Evolutionary conservation across 768 basidiomycete species (phyloP), one percentile per base, ranked within the genome.

Genomic region (Calocera viscosa): DNA sequence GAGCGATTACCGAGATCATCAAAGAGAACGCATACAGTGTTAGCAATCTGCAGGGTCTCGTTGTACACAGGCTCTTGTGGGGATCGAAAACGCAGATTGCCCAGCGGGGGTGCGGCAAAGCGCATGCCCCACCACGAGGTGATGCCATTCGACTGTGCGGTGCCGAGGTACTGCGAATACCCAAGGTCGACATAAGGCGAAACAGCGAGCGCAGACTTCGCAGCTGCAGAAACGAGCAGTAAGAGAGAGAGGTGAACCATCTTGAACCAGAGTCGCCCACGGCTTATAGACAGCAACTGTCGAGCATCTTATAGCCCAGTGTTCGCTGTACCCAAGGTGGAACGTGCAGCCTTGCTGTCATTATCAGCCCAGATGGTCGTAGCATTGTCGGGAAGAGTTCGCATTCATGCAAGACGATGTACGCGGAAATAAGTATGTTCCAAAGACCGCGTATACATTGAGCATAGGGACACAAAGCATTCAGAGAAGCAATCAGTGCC

Each of bases 21-120:
- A 14, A 38, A 38, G 14, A 5, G 14, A 14, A 24, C 7, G 35
- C 35, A 38, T 38, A 38, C 35, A 14, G 35, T 38, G 14, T 38
- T 38, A 14, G 35, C 35, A 14, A 38, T 38, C 35, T 38, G 35
- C 35, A 38, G 81, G 19, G 43, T 47, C 3, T 19, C 24, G 24
- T 47, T 47, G 19, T 47, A 47, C 19, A 47, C 8, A 33, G 82
- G 71, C 49, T 67, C 67, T 24, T 70, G 71, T 0, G 80, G 79
- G 12, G 77, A 76, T 53, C 79, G 70, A 65, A 84, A 77, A 38
- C 84, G 78, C 28, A 82, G 69, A 34, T 76, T 67, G 1, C 82
- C 82, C 33, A 83, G 65, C 14, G 84, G 84, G 10, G 83, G 81
- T 67, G 84, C 78, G 33, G 82, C 83, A 66, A 76, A 86, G 0